These are phyloP conservation scores for Scheffersomyces illinoinensis DNA, from an alignment of 1,139 yeast genomes.

Conservation along the genomic window DNA sequence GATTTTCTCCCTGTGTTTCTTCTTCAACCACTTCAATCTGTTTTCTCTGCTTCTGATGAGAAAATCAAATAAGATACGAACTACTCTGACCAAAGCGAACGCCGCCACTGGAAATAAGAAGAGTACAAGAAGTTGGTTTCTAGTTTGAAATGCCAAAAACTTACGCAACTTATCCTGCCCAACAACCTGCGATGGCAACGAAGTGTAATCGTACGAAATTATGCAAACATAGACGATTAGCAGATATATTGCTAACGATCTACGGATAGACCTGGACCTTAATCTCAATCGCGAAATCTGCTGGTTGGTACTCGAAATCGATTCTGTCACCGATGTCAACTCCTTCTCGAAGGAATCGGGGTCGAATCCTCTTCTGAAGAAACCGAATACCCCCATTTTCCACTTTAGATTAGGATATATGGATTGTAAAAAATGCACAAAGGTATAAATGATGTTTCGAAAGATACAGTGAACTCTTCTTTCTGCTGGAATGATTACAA, in stretches of 20 bases:
- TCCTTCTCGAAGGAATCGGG: constrained; percentile 54
- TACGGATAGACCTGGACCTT: constrained; percentile 19
- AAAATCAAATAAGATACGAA: constrained; percentile 24
- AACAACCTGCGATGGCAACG: constrained; percentile 17
- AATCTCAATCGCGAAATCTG: constrained; percentile 22
- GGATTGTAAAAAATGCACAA: background rate
- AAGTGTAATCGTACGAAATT: constrained; percentile 26
- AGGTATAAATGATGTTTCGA: background rate
- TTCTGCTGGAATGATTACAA: background rate
- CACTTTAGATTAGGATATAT: no score
- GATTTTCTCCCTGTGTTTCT: constrained; percentile 60
- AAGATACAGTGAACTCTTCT: background rate
- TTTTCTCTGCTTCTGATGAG: constrained; percentile 23
- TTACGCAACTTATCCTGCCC: constrained; percentile 21
- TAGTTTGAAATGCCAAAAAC: constrained; percentile 26
- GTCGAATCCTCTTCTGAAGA: constrained; percentile 44
- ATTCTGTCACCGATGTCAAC: constrained; percentile 41
- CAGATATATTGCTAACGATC: constrained; percentile 26
- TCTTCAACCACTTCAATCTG: constrained; percentile 32
- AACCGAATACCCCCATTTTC: constrained; percentile 28
- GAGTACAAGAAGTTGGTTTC: constrained; percentile 17
- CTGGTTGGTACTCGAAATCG: constrained; percentile 37
- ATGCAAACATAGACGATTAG: constrained; percentile 32
- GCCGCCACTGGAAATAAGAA: constrained; percentile 31
- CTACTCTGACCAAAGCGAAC: constrained; percentile 18